These are phyloP conservation scores for Tolypocladium ophioglossoides DNA, from an alignment of 2,329 filamentous ascomycete genomes.

Conservation along the genomic window DNA sequence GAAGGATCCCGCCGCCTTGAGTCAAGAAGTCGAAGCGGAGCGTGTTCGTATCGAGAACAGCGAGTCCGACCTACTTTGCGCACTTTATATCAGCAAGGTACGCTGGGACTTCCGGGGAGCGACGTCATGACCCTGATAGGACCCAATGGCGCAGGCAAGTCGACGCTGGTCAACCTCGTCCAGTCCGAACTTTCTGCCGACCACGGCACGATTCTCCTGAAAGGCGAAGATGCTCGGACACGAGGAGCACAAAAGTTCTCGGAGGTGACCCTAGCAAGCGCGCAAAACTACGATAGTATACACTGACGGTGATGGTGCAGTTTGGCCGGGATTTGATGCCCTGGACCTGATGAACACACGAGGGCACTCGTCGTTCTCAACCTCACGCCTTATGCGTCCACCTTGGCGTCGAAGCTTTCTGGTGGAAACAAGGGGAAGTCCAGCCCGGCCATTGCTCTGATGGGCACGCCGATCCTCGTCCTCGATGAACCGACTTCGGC, in stretches of 20 bases:
- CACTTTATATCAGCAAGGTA: constrained; percentile 68
- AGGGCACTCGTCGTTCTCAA: constrained; percentile 72
- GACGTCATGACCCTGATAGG: constrained; percentile 77
- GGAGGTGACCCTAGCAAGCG: constrained; percentile 39
- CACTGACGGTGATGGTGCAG: constrained; percentile 26
- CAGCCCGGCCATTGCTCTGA: constrained; percentile 71
- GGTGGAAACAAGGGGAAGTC: constrained; percentile 85
- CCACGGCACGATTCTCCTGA: constrained; percentile 55
- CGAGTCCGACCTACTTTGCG: constrained; percentile 52
- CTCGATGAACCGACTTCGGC: constrained; percentile 78
- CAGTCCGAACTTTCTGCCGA: constrained; percentile 66
- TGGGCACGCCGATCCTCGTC: constrained; percentile 76
- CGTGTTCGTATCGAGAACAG: constrained; percentile 52
- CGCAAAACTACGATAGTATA: background rate
- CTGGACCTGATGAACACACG: constrained; percentile 76
- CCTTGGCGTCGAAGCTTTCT: constrained; percentile 65
- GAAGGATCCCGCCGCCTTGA: background rate
- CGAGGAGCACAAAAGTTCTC: constrained; percentile 54
- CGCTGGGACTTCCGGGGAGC: constrained; percentile 62
- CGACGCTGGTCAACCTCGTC: constrained; percentile 73
- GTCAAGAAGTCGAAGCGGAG: constrained; percentile 28
- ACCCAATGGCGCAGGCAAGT: constrained; percentile 80
- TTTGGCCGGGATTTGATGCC: constrained; percentile 75
- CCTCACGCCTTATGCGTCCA: constrained; percentile 52
- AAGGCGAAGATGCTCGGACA: constrained; percentile 52